Base-by-base conservation (phyloP, 768 basidiomycete species). In the Paxillus ammoniavirescens region DNA sequence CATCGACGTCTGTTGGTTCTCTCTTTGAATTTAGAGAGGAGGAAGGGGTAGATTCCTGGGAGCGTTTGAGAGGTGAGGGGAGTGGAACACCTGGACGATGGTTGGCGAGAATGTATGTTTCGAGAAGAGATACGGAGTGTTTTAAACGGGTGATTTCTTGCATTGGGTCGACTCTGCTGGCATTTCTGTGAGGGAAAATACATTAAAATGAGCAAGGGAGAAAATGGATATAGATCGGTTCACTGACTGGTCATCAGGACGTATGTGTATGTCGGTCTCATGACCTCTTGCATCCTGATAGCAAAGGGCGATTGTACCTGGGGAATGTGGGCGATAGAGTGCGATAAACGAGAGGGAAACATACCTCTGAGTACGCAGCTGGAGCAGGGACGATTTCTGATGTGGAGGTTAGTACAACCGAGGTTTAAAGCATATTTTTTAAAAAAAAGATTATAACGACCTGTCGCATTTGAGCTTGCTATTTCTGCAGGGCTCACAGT, bases 391-490 rank as follows among this genome's bases (percentile, higher is more conserved):
- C 89, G 84, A 63, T 87, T 91, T 71, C 91, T 91, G 67, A 38
- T 0, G 47, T 1, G 52, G 31, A 40, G 53, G 52, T 33, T 30
- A 12, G n/a, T 26, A 21, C 13, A 26, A 26, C n/a, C n/a, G n/a
- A n/a, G n/a, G n/a, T 21, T 21, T 21, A 26, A 26, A 4, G 26
- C 4, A 26, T 26, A n/a, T n/a, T n/a, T n/a, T n/a, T n/a, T n/a
- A n/a, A 26, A 26, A 26, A 26, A 26, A n/a, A 18, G 4, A 33
- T 21, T n/a, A 35, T 26, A 33, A n/a, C 41, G 4, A 87, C 89
- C 89, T 84, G 71, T 93, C 91, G 75, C 91, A 93, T 73, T 93
- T 91, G 61, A 92, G 82, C 73, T 92, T 91, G 77, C 86, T 89
- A 61, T 84, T 87, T 65, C 91, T 79, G 74, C 91, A 93, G 3